Evolutionary conservation across 2,329 filamentous ascomycete species (phyloP), one percentile per base, ranked within the genome.

Genomic region (Alternaria atra): DNA sequence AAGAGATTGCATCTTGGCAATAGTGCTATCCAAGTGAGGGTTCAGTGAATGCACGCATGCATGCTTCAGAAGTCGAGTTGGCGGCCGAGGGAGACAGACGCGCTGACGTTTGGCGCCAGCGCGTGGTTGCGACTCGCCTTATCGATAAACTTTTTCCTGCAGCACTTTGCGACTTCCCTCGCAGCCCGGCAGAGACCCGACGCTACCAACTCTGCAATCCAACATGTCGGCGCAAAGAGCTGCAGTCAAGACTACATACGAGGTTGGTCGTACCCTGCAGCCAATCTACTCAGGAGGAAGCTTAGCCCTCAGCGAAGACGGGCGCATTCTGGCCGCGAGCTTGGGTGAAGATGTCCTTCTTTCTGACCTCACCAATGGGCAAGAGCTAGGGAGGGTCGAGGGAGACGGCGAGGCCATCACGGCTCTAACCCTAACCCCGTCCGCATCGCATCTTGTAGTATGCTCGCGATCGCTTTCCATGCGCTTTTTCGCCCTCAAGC

Each of bases 381-480:
- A 88, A 71, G 91, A 95, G 77, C 84, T 98, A 61, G 91, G 90
- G 32, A 89, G 90, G 70, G 89, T 98, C 71, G 94, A 98, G 83
- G 94, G 94, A 67, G 84, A 86, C 70, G 84, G 83, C 60, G 93
- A 96, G 77, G 79, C 86, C 15, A 90, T 96, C 62, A 95, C 93
- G 30, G 91, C 91, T 3, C 77, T 95, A 54, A 88, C 87, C 44
- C 79, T 99, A 69, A 96, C 94, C 0, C 93, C 94, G 0, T 92
- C 91, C 63, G 93, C 89, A 8, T 93, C 92, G 27, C 93, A 97
- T 79, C 86, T 98, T 56, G 89, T 97, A 66, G 83, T 96, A 69
- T 98, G 94, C 82, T 99, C 95, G 17, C 90, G 94, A 68, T 98
- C 94, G n/a, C 85, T 97, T 55, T 94, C 93, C 6, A 96, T 98